Percentiles rank a stretch among this genome's conserved stretches.
Conservation (phyloP, 2,329 filamentous ascomycete species). For the Pyricularia grisea region DNA sequence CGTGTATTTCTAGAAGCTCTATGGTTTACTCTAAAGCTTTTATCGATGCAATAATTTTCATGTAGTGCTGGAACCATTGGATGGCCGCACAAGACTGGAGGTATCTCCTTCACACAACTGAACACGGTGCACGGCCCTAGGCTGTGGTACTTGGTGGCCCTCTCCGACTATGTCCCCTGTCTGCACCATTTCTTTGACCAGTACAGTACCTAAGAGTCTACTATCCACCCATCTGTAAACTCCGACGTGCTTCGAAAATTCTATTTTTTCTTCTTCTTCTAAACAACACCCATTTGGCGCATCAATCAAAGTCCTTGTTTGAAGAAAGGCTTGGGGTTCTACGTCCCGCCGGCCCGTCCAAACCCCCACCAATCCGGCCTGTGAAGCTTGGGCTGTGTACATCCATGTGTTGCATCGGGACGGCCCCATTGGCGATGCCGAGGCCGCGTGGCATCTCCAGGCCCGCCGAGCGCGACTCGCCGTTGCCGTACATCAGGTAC, state of each 20-base stretch:
- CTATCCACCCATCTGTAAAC: neutral
- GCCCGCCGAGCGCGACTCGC: slow-evolving; percentile 18
- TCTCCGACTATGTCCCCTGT: neutral
- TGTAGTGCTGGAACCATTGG: neutral
- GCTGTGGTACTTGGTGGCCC: slow-evolving; percentile 21
- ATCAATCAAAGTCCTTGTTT: slow-evolving; percentile 2
- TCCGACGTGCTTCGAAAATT: neutral
- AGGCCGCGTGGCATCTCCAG: slow-evolving; percentile 14
- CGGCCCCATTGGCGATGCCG: neutral
- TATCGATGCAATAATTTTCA: neutral
- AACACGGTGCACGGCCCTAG: slow-evolving; percentile 12
- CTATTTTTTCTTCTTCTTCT: neutral
- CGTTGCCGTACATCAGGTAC: slow-evolving; percentile 60
- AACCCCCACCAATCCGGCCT: slow-evolving; percentile 22
- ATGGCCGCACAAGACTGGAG: slow-evolving; percentile 9
- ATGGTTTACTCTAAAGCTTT: neutral
- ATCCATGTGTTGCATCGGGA: neutral
- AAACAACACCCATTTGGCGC: neutral
- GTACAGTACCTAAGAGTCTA: neutral
- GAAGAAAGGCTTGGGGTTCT: slow-evolving; percentile 17
- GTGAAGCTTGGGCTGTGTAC: slow-evolving; percentile 12
- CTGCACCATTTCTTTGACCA: neutral
- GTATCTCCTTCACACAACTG: slow-evolving; percentile 16
- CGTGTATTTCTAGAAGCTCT: neutral
- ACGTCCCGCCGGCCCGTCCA: slow-evolving; percentile 27